Conservation (phyloP, 2,329 filamentous ascomycete species). For the Aspergillus eucalypticola region DNA sequence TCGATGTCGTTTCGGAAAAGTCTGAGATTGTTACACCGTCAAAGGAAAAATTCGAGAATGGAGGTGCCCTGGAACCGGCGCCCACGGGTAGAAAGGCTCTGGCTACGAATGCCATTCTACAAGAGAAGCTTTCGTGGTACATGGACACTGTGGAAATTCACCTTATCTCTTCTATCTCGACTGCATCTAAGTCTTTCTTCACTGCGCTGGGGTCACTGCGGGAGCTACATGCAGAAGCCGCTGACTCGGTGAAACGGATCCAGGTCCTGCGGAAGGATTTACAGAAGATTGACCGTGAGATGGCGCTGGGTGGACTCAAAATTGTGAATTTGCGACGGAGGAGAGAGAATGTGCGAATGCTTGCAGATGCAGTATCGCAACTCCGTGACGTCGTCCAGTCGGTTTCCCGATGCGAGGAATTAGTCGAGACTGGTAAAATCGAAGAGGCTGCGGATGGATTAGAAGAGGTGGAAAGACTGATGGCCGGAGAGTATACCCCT, state of each 20-base stretch:
- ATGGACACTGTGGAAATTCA: slow-evolving; percentile 99
- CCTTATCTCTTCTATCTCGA: slow-evolving; percentile 92
- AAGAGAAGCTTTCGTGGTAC: slow-evolving; percentile 99
- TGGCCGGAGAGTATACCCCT: slow-evolving; percentile 67
- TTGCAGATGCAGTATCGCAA: slow-evolving; percentile 81
- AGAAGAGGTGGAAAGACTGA: slow-evolving; percentile 74
- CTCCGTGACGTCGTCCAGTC: slow-evolving; percentile 75
- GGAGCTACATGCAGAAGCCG: slow-evolving; percentile 87
- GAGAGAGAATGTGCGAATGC: slow-evolving; percentile 78
- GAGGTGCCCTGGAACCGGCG: slow-evolving; percentile 57
- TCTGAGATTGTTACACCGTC: slow-evolving; percentile 85
- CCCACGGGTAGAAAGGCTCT: slow-evolving; percentile 71
- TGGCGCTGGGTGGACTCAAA: slow-evolving; percentile 80
- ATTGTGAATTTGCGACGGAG: slow-evolving; percentile 80
- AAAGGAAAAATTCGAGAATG: slow-evolving; percentile 59
- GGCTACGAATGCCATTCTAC: slow-evolving; percentile 93
- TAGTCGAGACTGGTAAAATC: slow-evolving; percentile 81
- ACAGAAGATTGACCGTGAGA: slow-evolving; percentile 77
- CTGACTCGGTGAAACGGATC: slow-evolving; percentile 86
- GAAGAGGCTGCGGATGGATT: slow-evolving; percentile 78
- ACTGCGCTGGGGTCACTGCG: slow-evolving; percentile 87
- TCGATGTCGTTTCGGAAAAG: slow-evolving; percentile 93
- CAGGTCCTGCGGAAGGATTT: slow-evolving; percentile 78
- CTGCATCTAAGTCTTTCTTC: slow-evolving; percentile 94
- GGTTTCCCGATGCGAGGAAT: slow-evolving; percentile 72